phyloP scores from a whole-genome alignment of 805 yeast species.

The Candida suzukii region DNA sequence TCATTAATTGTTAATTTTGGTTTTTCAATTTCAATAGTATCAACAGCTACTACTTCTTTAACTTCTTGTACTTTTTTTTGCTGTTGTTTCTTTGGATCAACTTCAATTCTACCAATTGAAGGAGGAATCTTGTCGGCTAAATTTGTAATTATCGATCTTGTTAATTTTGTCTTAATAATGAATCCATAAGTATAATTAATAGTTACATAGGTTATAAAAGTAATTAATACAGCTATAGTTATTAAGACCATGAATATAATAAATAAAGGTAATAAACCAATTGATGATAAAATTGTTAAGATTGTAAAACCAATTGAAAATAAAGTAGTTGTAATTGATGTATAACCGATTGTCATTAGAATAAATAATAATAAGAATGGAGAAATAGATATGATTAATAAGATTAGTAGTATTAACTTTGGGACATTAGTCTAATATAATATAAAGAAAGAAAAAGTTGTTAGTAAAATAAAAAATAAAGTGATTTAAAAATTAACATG shows the following conservation, averaged over 20 bases:
- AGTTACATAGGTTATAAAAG: slow-evolving; percentile 7
- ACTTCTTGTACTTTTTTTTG: too few species aligned
- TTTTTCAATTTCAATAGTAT: background rate
- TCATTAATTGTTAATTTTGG: background rate
- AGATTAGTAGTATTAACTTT: background rate
- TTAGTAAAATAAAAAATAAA: background rate
- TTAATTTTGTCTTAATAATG: slow-evolving; percentile 7
- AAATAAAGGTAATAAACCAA: slow-evolving; percentile 20
- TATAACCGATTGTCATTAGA: background rate
- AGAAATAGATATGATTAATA: background rate
- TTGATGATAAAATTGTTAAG: slow-evolving; percentile 3
- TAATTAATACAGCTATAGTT: slow-evolving; percentile 5
- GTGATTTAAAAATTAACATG: too few species aligned
- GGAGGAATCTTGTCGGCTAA: slow-evolving; percentile 27
- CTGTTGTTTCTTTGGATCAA: slow-evolving; percentile 1
- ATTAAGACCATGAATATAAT: slow-evolving; percentile 10
- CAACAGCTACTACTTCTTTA: background rate
- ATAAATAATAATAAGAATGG: background rate
- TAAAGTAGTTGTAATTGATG: background rate
- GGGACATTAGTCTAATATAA: too few species aligned
- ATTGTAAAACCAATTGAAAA: background rate
- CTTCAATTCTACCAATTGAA: slow-evolving; percentile 23
- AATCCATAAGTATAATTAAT: slow-evolving; percentile 4
- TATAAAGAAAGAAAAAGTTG: background rate
- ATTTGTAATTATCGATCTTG: slow-evolving; percentile 12